Evolutionary conservation across 2,329 filamentous ascomycete genomes (phyloP).

Genomic region (Sclerotinia minor): DNA sequence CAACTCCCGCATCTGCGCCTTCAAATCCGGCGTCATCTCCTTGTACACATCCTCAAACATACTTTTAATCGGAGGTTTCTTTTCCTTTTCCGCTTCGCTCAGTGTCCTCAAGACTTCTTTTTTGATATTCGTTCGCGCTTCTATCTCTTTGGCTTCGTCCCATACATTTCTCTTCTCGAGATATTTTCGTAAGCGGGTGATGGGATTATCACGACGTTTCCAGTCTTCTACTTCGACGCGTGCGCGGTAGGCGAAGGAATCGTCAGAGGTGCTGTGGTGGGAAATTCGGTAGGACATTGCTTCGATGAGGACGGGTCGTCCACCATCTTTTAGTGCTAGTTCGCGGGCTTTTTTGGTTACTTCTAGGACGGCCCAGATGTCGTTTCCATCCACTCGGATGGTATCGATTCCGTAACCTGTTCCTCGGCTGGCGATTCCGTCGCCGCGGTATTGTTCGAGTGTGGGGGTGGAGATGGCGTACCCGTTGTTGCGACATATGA

Average conservation of each 20-base stretch:
- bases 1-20: slow-evolving; percentile 73
- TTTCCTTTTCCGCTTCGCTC: slow-evolving; percentile 76
- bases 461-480: slow-evolving; percentile 90
- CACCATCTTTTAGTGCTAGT: slow-evolving; percentile 47
- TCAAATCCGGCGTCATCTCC: slow-evolving; percentile 76
- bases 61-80: slow-evolving; percentile 68
- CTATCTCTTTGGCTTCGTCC: slow-evolving; percentile 80
- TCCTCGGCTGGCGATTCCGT: slow-evolving; percentile 84
- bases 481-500: slow-evolving; percentile 91
- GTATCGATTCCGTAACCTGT: slow-evolving; percentile 94
- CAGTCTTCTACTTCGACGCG: slow-evolving; percentile 92
- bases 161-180: slow-evolving; percentile 81
- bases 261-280: slow-evolving; percentile 94
- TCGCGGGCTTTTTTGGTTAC: slow-evolving; percentile 79
- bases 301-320: slow-evolving; percentile 77
- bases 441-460: slow-evolving; percentile 85
- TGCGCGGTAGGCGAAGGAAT: slow-evolving; percentile 94
- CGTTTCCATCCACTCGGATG: slow-evolving; percentile 89
- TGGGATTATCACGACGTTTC: slow-evolving; percentile 87
- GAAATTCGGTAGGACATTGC: slow-evolving; percentile 98
- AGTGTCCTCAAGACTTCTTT: slow-evolving; percentile 84
- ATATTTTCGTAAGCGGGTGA: slow-evolving; percentile 84
- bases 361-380: slow-evolving; percentile 84
- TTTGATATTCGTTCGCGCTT: slow-evolving; percentile 62
- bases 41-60: slow-evolving; percentile 93